Conservation (phyloP, 768 basidiomycete species). For the Suillus paluster region DNA sequence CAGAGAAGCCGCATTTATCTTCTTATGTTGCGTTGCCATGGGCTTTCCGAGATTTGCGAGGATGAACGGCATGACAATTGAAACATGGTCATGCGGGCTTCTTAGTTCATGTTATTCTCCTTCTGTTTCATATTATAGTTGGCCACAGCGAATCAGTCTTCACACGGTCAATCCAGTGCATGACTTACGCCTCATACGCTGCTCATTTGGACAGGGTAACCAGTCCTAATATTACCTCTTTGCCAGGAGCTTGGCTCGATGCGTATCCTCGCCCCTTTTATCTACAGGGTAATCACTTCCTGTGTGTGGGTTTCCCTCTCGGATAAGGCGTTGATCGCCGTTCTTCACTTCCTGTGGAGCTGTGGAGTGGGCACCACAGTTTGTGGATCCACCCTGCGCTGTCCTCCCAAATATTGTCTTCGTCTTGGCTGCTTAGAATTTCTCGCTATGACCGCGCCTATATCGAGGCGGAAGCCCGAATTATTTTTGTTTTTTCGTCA, state of each 20-base stretch:
- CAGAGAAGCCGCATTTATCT: not conserved
- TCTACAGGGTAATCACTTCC: conserved; percentile 5
- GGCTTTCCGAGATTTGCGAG: not conserved
- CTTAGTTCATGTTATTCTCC: not conserved
- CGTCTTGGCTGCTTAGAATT: conserved; percentile 12
- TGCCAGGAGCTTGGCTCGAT: not conserved
- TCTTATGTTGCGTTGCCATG: conserved; percentile 3
- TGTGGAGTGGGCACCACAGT: not conserved
- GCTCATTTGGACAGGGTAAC: conserved; percentile 1
- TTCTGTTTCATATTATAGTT: conserved; percentile 2
- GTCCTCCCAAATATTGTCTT: not conserved
- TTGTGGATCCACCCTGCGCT: not conserved
- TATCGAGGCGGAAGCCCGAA: not conserved
- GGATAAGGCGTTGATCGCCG: conserved; percentile 10
- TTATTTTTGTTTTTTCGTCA: not conserved
- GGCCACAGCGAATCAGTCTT: not conserved
- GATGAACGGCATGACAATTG: conserved; percentile 1
- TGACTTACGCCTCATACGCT: not conserved
- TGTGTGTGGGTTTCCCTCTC: conserved; percentile 9
- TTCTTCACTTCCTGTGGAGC: conserved; percentile 7
- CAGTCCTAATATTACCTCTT: not conserved
- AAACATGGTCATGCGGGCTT: not conserved
- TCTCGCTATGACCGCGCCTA: not conserved
- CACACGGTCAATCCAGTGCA: not conserved
- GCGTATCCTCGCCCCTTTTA: not conserved